Evolutionary conservation across 768 basidiomycete genomes (phyloP), one percentile per base, ranked within the genome.

Genomic region (Lentinula lateritia): DNA sequence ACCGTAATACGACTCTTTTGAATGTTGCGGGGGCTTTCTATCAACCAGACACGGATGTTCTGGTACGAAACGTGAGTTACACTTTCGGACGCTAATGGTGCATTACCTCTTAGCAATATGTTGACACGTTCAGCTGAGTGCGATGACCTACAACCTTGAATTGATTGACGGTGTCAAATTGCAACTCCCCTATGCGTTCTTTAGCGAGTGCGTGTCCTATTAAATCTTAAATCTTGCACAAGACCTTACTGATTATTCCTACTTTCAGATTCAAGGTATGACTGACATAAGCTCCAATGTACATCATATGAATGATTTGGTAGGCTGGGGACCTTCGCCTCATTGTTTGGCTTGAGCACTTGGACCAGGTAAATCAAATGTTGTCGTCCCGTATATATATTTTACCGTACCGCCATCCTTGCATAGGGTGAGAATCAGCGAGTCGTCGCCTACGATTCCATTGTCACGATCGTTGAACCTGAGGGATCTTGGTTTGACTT

Each of bases 401-500:
- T 16, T 1, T 45, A 20, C 18, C 23, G 16, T 4, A 48, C 9
- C 23, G 8, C 10, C 3, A 16, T 54, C 12, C 32, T 5, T 42
- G 32, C 39, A 35, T 59, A 91, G 88, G 83, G 79, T 48, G 70
- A 80, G 52, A 82, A 74, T 60, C 81, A 81, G 69, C 89, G 82
- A n/a, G 79, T 87, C 48, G 77, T 80, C 3, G 92, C 86, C 0
- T 92, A 85, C 67, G 90, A 93, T 66, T 85, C 87, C 0, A 78
- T 92, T 53, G 82, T 94, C 54, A 87, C 85, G 6, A 78, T 94
- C 38, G 89, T 93, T 41, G 92, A 94, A 69, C 90, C 92, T 16
- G 87, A 88, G 61, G 68, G 82, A 42, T 90, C 90, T 34, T 79
- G 88, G 70, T 85, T 93, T 65, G 92, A 94, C 72, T 78, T 88